Evolutionary conservation across 139 green algal genomes (phyloP).

Genomic region (Protoeuglena noctilucae): DNA sequence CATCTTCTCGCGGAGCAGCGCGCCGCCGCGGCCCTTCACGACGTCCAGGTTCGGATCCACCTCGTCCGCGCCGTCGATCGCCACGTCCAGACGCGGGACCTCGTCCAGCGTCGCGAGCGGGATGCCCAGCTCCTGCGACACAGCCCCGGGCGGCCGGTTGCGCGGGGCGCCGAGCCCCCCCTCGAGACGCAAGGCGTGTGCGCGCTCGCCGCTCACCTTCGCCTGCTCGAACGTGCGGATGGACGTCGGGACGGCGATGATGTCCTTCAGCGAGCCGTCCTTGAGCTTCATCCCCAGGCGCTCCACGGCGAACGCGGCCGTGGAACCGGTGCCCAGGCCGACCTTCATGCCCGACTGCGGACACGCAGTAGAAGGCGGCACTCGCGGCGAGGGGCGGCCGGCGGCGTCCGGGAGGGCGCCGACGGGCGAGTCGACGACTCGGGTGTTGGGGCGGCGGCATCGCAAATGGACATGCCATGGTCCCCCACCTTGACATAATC

Average conservation of each 20-base stretch:
- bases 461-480: no score
- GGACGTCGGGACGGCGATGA: constrained; percentile 87
- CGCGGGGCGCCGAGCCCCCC: no score
- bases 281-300: constrained; percentile 83
- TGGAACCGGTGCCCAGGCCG: constrained; percentile 93
- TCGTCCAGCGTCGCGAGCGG: constrained; percentile 89
- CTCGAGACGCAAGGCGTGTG: no score
- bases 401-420: no score
- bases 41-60: constrained; percentile 91
- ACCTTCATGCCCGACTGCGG: constrained; percentile 31
- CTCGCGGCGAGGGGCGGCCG: no score
- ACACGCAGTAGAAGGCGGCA: no score
- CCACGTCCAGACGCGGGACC: constrained; percentile 84
- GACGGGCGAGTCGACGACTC: no score
- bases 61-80: constrained; percentile 96
- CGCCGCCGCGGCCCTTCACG: constrained; percentile 93
- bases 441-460: no score
- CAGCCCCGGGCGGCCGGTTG: no score
- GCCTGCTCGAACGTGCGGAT: constrained; percentile 86
- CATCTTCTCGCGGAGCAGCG: constrained; percentile 98
- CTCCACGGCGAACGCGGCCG: constrained; percentile 95
- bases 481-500: no score
- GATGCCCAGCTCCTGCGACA: constrained; percentile 81
- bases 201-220: no score
- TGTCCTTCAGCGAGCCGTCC: constrained; percentile 79